Evolutionary conservation across 1,284 basidiomycete species (phyloP).

Genomic region (Athelia sp.): DNA sequence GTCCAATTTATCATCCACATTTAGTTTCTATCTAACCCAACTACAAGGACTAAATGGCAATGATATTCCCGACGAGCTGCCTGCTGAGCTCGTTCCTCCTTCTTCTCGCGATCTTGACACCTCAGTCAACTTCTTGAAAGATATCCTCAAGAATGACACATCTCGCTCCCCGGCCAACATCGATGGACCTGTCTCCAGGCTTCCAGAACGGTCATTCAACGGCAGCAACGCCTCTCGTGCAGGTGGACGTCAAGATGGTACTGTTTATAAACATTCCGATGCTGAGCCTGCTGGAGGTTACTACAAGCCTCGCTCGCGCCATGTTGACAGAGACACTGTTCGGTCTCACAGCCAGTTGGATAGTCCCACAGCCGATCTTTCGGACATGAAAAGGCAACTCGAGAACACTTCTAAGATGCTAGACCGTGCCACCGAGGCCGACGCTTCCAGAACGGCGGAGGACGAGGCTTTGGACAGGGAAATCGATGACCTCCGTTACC

Average conservation of each 20-base stretch:
- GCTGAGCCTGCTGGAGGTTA: conserved; percentile 50
- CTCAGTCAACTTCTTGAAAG: conserved; percentile 89
- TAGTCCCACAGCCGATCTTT: conserved; percentile 70
- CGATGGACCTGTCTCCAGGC: conserved; percentile 51
- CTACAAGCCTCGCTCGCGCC: conserved; percentile 86
- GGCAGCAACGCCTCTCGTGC: conserved; percentile 47
- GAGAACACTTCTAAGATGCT: conserved; percentile 81
- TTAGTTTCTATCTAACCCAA: neutral
- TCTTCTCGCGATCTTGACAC: conserved; percentile 89
- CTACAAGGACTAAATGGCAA: conserved; percentile 84
- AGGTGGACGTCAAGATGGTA: conserved; percentile 77
- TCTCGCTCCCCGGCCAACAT: conserved; percentile 48
- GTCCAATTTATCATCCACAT: conserved; percentile 23
- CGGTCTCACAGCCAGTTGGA: conserved; percentile 71
- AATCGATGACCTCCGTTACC: conserved; percentile 83
- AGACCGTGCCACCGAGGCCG: conserved; percentile 66
- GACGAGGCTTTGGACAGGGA: conserved; percentile 90
- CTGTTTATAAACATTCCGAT: conserved; percentile 88
- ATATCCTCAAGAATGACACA: conserved; percentile 85
- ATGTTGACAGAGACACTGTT: conserved; percentile 84
- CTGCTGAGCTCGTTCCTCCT: conserved; percentile 88
- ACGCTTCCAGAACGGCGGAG: conserved; percentile 59
- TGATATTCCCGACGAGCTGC: conserved; percentile 82
- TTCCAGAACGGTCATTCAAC: conserved; percentile 71
- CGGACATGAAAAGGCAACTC: conserved; percentile 85